These are phyloP conservation scores for Pythium monospermum DNA, from an alignment of 352 stramenopile genomes.

Conservation along the genomic window DNA sequence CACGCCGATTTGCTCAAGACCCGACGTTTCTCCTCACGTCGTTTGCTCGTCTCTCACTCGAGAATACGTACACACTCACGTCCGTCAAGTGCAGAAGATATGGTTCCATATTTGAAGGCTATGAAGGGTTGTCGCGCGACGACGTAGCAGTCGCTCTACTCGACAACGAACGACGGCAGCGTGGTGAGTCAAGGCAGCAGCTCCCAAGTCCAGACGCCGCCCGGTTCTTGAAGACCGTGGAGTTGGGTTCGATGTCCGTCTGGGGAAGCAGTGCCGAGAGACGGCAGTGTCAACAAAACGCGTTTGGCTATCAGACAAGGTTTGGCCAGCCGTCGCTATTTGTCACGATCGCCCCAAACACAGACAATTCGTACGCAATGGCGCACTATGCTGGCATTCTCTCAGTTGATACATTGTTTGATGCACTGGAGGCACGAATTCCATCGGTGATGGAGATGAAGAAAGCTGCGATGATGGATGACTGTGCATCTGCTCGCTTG, in stretches of 20 bases:
- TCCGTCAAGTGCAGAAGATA: slow-evolving; percentile 13
- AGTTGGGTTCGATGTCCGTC: slow-evolving; percentile 10
- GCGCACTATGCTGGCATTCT: slow-evolving; percentile 13
- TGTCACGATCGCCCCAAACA: slow-evolving; percentile 15
- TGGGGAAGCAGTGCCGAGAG: slow-evolving; percentile 20
- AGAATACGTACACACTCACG: slow-evolving; percentile 20
- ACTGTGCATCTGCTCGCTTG: slow-evolving; percentile 11
- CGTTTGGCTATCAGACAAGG: slow-evolving; percentile 19
- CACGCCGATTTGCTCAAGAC: slow-evolving; percentile 16
- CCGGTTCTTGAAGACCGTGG: slow-evolving; percentile 11
- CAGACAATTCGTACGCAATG: slow-evolving; percentile 16
- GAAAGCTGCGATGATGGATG: slow-evolving; percentile 11
- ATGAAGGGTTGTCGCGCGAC: slow-evolving; percentile 4
- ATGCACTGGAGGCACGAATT: slow-evolving; percentile 8
- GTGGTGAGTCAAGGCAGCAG: neutral
- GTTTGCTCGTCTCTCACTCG: slow-evolving; percentile 8
- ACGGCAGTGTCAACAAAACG: slow-evolving; percentile 13
- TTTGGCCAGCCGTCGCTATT: slow-evolving; percentile 16
- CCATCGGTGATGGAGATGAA: slow-evolving; percentile 4
- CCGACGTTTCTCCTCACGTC: slow-evolving; percentile 7
- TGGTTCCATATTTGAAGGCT: slow-evolving; percentile 8
- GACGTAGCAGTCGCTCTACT: slow-evolving; percentile 1
- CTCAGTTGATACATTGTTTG: slow-evolving; percentile 7
- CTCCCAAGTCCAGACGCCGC: neutral
- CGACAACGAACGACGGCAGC: slow-evolving; percentile 12